phyloP scores from a whole-genome alignment of 2,329 filamentous ascomycete species.

The Boeremia exigua region DNA sequence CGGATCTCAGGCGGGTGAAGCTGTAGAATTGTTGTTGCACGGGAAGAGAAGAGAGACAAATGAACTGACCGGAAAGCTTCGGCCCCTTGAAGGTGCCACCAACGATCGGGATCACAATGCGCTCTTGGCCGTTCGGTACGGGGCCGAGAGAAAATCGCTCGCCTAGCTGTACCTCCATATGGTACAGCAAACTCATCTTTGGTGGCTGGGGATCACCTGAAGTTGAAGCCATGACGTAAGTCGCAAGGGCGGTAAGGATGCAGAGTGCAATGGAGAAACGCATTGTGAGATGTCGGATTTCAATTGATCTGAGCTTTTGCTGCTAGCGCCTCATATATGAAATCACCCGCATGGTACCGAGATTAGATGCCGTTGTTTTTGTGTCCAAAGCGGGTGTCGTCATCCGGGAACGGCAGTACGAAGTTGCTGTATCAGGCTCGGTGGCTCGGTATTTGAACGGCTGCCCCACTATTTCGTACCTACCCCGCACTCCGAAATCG shows the following conservation, averaged over 20 bases:
- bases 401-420: constrained; percentile 2
- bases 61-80: constrained; percentile 24
- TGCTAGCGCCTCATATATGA: constrained; percentile 3
- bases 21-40: background rate
- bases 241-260: constrained; percentile 6
- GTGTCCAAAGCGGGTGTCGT: background rate
- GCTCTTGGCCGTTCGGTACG: constrained; percentile 29
- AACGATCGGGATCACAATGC: constrained; percentile 38
- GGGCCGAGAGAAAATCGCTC: constrained; percentile 28
- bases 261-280: constrained; percentile 13
- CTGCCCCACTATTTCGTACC: background rate
- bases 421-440: no score
- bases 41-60: background rate
- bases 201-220: constrained; percentile 23
- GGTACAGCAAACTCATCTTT: constrained; percentile 30
- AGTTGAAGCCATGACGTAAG: constrained; percentile 23
- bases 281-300: constrained; percentile 12
- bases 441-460: background rate
- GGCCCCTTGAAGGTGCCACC: constrained; percentile 41
- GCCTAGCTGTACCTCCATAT: constrained; percentile 30
- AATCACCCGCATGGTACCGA: constrained; percentile 1
- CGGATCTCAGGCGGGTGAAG: no score
- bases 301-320: background rate
- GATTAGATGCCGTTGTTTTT: background rate
- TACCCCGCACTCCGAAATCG: constrained; percentile 15